Conservation (phyloP, 179 eudicot species). For the Drosera spatulata region DNA sequence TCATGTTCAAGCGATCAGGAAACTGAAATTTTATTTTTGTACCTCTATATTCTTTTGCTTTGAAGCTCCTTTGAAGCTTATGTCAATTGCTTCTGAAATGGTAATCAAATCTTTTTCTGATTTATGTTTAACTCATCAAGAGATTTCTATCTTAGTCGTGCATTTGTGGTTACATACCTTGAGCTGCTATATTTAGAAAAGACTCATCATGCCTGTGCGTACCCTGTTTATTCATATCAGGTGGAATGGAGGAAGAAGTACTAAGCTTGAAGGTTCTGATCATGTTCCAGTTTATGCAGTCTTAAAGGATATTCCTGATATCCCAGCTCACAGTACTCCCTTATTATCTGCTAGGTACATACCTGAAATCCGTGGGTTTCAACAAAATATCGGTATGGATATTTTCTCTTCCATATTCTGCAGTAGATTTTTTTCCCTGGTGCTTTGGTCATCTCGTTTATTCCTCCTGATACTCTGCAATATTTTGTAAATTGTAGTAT, state of each 20-base stretch:
- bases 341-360: constrained; percentile 78
- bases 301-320: constrained; percentile 43
- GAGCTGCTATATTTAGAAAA: not conserved
- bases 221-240: constrained; percentile 17
- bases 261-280: constrained; percentile 91
- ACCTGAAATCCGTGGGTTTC: constrained; percentile 88
- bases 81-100: not conserved
- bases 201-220: not conserved
- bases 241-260: constrained; percentile 77
- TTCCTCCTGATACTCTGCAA: not conserved
- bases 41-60: not conserved
- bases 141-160: not conserved
- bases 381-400: constrained; percentile 77
- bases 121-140: not conserved
- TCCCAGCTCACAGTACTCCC: constrained; percentile 60
- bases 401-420: not conserved
- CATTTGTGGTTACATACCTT: not conserved
- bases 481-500: not conserved
- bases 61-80: not conserved
- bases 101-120: not conserved
- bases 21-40: not conserved
- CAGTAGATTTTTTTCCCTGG: not conserved
- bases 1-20: too few relatives aligned
- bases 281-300: constrained; percentile 80
- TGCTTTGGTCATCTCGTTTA: not conserved